phyloP scores from a whole-genome alignment of 139 green algal genomes.

The Zygnema cylindricum region DNA sequence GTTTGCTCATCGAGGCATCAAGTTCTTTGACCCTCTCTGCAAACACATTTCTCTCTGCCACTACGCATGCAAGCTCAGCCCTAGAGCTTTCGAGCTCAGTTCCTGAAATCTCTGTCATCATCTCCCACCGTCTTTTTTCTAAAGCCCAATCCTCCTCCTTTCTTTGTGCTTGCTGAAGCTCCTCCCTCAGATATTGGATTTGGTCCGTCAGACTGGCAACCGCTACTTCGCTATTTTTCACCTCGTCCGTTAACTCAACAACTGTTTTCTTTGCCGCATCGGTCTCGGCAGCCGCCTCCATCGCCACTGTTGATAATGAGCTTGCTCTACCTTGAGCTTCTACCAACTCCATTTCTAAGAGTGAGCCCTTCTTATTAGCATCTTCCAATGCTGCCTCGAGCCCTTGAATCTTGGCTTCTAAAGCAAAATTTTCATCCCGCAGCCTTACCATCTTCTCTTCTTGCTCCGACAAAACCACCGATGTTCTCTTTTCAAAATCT shows the following conservation, averaged over 20 bases:
- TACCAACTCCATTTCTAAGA: background rate
- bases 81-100: background rate
- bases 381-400: background rate
- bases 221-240: too few species aligned
- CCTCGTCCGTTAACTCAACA: background rate
- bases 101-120: background rate
- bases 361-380: background rate
- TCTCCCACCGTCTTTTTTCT: background rate
- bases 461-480: background rate
- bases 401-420: background rate
- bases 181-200: background rate
- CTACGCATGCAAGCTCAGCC: background rate
- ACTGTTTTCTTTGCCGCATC: background rate
- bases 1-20: background rate
- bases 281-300: too few species aligned
- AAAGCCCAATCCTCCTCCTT: background rate
- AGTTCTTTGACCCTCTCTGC: background rate
- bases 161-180: background rate
- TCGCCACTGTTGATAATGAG: background rate
- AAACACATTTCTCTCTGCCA: background rate
- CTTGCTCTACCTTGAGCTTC: background rate
- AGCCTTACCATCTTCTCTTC: background rate
- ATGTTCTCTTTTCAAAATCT: background rate
- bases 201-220: too few species aligned
- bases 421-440: background rate